Evolutionary conservation across 257 asterid genomes (phyloP).

Genomic region (Leonotis leonurus): DNA sequence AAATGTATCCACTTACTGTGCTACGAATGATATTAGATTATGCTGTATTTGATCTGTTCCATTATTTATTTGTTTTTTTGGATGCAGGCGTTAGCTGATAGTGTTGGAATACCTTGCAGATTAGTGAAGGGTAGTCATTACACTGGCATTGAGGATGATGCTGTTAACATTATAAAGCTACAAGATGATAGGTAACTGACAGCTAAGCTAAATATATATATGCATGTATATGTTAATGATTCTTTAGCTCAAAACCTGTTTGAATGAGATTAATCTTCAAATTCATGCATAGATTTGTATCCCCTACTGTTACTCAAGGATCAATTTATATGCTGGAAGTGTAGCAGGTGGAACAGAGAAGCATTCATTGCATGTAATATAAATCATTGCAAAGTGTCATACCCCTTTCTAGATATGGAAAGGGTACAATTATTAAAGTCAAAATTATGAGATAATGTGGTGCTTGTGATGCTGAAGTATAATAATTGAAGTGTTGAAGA

Average conservation of each 20-base stretch:
- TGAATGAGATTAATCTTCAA: conserved; percentile 1
- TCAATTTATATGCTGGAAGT: conserved; percentile 1
- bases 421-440: not conserved
- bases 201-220: not conserved
- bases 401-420: not conserved
- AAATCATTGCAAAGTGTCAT: not conserved
- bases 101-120: conserved; percentile 88
- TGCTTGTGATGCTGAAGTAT: not conserved
- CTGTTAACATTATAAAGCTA: conserved; percentile 77
- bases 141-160: conserved; percentile 94
- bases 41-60: conserved; percentile 11
- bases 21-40: conserved; percentile 5
- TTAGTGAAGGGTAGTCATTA: conserved; percentile 90
- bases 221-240: not conserved
- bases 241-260: not conserved
- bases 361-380: not conserved
- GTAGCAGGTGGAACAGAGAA: not conserved
- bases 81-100: conserved; percentile 86
- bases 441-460: not conserved
- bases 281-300: conserved; percentile 2
- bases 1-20: not conserved
- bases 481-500: not conserved
- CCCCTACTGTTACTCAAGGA: not conserved
- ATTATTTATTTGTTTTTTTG: conserved; percentile 25
- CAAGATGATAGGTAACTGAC: conserved; percentile 67